A percentile compares a stretch with the other conserved stretches of the same genome.
phyloP scores from a whole-genome alignment of 2,329 filamentous ascomycete species.

The Metarhizium rileyi region DNA sequence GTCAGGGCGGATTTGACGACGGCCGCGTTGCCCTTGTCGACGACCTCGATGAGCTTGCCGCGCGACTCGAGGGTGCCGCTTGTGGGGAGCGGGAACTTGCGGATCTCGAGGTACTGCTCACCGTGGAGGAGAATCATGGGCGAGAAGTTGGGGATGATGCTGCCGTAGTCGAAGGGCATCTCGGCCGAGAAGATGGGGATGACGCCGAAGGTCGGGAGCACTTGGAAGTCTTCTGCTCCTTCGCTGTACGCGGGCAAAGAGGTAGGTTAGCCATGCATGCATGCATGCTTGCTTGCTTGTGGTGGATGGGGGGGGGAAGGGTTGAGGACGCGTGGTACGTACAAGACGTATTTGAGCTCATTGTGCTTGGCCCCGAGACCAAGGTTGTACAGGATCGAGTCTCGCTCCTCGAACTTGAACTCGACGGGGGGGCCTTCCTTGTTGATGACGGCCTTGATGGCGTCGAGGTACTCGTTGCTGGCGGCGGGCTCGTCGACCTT shows the following conservation, averaged over 20 bases:
- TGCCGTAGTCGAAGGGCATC: conserved; percentile 67
- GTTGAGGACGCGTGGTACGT: conserved; percentile 13
- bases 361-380: conserved; percentile 86
- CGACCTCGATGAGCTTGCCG: conserved; percentile 79
- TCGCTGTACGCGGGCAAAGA: conserved; percentile 39
- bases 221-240: conserved; percentile 84
- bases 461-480: conserved; percentile 57
- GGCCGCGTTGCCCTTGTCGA: conserved; percentile 90
- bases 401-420: conserved; percentile 76
- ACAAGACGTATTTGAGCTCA: conserved; percentile 78
- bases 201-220: conserved; percentile 89
- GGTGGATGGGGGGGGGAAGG: not conserved
- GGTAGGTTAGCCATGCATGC: not conserved
- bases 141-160: conserved; percentile 89
- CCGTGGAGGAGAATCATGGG: conserved; percentile 99
- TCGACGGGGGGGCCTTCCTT: conserved; percentile 60
- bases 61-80: conserved; percentile 65
- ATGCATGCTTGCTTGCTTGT: not conserved
- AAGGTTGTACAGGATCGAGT: conserved; percentile 91
- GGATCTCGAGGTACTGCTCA: conserved; percentile 94
- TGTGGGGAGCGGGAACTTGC: conserved; percentile 85
- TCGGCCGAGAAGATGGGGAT: conserved; percentile 86
- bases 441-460: conserved; percentile 68
- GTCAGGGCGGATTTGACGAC: conserved; percentile 71
- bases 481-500: conserved; percentile 17